Conservation (phyloP, 2,329 filamentous ascomycete genomes). For the Venturia aucupariae region DNA sequence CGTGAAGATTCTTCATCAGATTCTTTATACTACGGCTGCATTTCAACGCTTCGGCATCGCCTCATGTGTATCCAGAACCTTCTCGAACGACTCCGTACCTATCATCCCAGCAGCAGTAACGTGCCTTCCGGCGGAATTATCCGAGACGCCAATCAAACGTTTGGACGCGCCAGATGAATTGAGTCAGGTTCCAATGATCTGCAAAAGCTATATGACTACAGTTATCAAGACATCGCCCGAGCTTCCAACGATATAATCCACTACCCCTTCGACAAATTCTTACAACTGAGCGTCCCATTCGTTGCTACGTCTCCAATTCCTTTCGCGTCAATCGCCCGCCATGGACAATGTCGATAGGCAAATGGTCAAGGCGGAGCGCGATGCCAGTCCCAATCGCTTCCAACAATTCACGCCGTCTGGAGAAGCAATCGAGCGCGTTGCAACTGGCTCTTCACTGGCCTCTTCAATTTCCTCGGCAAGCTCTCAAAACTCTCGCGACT, state of each 20-base stretch:
- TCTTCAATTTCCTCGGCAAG: not conserved
- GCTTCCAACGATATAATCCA: not conserved
- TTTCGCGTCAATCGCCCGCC: not conserved
- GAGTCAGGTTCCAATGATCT: not conserved
- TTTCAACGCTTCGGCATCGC: not conserved
- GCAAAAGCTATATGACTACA: not conserved
- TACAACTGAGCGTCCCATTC: not conserved
- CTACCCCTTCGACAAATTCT: not conserved
- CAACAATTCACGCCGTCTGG: constrained; percentile 4
- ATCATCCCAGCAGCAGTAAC: not conserved
- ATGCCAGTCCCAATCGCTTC: constrained; percentile 12
- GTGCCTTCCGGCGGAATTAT: not conserved
- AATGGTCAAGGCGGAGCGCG: constrained; percentile 8
- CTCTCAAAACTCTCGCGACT: not conserved
- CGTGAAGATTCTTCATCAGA: not conserved
- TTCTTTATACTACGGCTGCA: not conserved
- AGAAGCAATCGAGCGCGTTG: constrained; percentile 14
- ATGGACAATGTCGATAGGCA: constrained; percentile 11
- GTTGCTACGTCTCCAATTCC: not conserved
- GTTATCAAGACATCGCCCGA: not conserved
- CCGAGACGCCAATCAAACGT: constrained; percentile 5
- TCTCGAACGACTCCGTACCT: not conserved
- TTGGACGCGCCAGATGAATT: not conserved
- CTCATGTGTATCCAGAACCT: not conserved
- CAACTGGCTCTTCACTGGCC: constrained; percentile 6